Evolutionary conservation across 2,329 filamentous ascomycete species (phyloP).

Genomic region (Fusarium cicatricum): DNA sequence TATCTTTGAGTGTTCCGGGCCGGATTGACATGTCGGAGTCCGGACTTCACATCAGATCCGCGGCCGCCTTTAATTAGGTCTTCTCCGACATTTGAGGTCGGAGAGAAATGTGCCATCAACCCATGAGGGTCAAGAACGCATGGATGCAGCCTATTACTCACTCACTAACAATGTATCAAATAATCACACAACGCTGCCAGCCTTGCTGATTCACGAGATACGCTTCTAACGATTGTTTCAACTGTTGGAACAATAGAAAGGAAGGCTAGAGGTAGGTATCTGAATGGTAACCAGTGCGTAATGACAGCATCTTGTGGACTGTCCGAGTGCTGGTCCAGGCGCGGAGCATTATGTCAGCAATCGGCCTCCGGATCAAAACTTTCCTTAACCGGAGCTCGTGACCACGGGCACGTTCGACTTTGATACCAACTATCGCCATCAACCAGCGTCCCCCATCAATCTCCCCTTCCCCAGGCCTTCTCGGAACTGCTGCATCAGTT

Average conservation of each 20-base stretch:
- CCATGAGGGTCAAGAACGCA: no score
- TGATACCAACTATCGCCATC: constrained; percentile 27
- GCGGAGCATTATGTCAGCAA: constrained; percentile 38
- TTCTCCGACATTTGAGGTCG: no score
- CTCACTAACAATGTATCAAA: no score
- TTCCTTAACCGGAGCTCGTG: constrained; percentile 36
- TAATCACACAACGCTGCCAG: no score
- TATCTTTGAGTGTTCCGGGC: background rate
- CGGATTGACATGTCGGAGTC: constrained; percentile 1
- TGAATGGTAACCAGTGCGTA: no score
- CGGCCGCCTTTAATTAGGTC: background rate
- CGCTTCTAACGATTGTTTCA: no score
- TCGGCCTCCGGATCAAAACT: constrained; percentile 35
- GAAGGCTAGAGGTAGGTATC: no score
- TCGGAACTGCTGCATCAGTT: constrained; percentile 41
- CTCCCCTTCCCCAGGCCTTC: constrained; percentile 21
- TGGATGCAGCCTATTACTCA: no score
- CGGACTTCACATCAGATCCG: constrained; percentile 7
- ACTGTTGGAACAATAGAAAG: no score
- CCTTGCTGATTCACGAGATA: no score
- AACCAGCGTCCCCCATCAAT: constrained; percentile 34
- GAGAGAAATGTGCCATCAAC: no score
- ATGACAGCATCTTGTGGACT: no score
- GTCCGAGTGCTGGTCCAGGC: background rate
- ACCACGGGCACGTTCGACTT: constrained; percentile 34